A percentile compares a stretch with the other conserved stretches of the same genome.
These are phyloP conservation scores for Auriscalpium vulgare DNA, from an alignment of 768 basidiomycete genomes.

Conservation along the genomic window DNA sequence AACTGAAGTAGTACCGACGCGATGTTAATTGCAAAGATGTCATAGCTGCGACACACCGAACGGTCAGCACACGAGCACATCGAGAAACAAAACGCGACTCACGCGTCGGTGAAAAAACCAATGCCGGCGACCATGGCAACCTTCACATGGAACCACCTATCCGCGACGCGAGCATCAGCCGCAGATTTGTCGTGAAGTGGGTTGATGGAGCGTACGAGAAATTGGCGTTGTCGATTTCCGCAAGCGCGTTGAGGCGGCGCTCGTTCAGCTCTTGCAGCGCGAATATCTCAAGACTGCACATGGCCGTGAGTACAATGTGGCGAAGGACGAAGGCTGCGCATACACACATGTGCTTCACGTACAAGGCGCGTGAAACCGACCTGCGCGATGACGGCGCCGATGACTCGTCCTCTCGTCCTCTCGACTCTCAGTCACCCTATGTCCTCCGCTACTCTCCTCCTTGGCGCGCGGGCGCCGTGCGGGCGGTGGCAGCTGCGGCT, in stretches of 20 bases:
- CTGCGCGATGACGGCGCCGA: conserved; percentile 35
- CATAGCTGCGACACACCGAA: conserved; percentile 39
- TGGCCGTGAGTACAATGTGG: neutral
- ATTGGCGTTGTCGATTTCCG: conserved; percentile 79
- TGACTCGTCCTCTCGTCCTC: too few species aligned
- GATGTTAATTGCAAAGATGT: conserved; percentile 88
- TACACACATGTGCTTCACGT: neutral
- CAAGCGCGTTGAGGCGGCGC: conserved; percentile 70
- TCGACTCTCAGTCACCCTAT: too few species aligned
- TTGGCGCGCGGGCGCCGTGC: too few species aligned
- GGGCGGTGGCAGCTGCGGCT: too few species aligned
- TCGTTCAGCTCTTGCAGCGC: conserved; percentile 47
- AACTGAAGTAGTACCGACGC: too few species aligned
- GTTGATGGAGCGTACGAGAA: conserved; percentile 52
- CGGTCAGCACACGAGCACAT: too few species aligned
- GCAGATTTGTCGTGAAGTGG: neutral
- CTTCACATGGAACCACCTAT: conserved; percentile 45
- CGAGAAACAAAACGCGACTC: conserved; percentile 14
- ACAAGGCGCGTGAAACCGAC: conserved; percentile 21
- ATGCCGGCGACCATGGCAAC: conserved; percentile 50
- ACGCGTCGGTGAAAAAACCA: conserved; percentile 89
- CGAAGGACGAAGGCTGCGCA: neutral
- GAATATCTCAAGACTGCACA: conserved; percentile 26
- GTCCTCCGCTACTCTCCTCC: too few species aligned
- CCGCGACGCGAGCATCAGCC: neutral